Conservation (phyloP, 2,329 filamentous ascomycete species). For the Ophiocordyceps robertsii region DNA sequence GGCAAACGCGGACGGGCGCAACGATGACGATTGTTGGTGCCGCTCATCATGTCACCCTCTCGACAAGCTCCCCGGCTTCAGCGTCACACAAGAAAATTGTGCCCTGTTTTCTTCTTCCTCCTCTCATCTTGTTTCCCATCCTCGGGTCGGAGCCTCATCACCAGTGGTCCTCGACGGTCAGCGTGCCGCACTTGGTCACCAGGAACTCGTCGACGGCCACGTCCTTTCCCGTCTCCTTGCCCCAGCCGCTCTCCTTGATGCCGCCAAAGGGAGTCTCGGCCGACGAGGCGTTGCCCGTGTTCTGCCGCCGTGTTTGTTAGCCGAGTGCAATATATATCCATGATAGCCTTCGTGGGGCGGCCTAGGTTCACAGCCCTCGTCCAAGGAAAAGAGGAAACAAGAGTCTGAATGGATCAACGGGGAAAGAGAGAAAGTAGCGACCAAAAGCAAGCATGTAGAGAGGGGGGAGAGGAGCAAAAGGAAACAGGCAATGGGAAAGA, state of each 20-base stretch:
- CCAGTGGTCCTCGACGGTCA: slow-evolving; percentile 19
- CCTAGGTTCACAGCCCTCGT: too few species aligned
- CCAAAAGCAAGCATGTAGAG: too few species aligned
- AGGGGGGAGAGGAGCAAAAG: not conserved
- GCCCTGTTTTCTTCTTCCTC: not conserved
- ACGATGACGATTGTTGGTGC: not conserved
- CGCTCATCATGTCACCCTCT: too few species aligned
- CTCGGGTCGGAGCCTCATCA: not conserved
- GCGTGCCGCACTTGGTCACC: slow-evolving; percentile 29
- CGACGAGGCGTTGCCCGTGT: slow-evolving; percentile 25
- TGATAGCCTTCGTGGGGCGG: too few species aligned
- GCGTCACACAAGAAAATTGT: too few species aligned
- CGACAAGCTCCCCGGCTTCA: too few species aligned
- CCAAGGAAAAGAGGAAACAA: too few species aligned
- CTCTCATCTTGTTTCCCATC: not conserved
- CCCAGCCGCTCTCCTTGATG: slow-evolving; percentile 32
- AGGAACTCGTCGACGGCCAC: slow-evolving; percentile 32
- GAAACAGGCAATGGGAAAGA: not conserved
- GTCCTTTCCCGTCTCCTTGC: slow-evolving; percentile 34
- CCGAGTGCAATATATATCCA: too few species aligned
- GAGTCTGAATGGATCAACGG: too few species aligned
- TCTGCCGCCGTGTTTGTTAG: slow-evolving; percentile 10
- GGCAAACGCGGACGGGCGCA: too few species aligned
- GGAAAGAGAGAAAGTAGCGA: not conserved
- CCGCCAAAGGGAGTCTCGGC: slow-evolving; percentile 32